These are phyloP conservation scores for Stagonosporopsis rhizophila DNA, from an alignment of 2,329 filamentous ascomycete genomes.

Conservation along the genomic window DNA sequence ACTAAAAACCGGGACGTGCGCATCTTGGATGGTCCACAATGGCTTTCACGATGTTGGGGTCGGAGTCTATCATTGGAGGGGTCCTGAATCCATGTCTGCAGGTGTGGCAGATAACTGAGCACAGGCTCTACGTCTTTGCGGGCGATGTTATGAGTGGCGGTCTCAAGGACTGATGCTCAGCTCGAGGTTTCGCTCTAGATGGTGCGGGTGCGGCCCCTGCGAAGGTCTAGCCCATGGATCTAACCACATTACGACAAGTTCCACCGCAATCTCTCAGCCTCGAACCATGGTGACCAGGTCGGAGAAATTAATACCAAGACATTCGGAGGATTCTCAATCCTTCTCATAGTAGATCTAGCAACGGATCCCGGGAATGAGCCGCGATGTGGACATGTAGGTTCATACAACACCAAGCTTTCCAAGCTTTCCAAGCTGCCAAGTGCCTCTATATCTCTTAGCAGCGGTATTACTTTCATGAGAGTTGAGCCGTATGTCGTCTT, in stretches of 20 bases:
- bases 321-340: not conserved
- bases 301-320: not conserved
- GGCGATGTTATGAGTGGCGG: not conserved
- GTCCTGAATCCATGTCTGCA: not conserved
- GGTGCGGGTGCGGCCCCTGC: not conserved
- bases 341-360: not conserved
- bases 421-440: not conserved
- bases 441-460: not conserved
- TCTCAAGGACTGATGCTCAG: not conserved
- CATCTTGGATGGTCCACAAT: not conserved
- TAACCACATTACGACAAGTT: not conserved
- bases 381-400: not conserved
- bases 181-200: not conserved
- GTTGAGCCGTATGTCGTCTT: too few species aligned
- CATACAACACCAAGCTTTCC: not conserved
- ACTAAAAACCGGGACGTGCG: not conserved
- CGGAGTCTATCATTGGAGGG: not conserved
- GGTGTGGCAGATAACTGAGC: not conserved
- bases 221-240: not conserved
- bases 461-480: not conserved
- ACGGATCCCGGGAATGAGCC: not conserved
- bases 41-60: not conserved
- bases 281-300: not conserved
- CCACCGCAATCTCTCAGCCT: not conserved
- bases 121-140: not conserved